phyloP scores from a whole-genome alignment of 345 rosid genomes.

The Citrus sinensis region DVS_A1.0 CM039163.1:41171001-41171500 shows the following conservation, averaged over 20 bases:
- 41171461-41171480: neutral
- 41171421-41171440: neutral
- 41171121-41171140: conserved; percentile 84
- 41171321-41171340: neutral
- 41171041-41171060: neutral
- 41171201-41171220: conserved; percentile 78
- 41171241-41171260: neutral
- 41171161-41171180: conserved; percentile 69
- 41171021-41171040: neutral
- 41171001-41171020: neutral
- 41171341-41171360: neutral
- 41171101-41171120: conserved; percentile 82
- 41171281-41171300: neutral
- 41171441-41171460: neutral
- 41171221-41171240: conserved; percentile 61
- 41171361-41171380: neutral
- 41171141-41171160: conserved; percentile 86
- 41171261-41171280: neutral
- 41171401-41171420: neutral
- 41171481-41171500: neutral
- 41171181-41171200: conserved; percentile 85
- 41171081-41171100: conserved; percentile 66
- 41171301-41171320: neutral
- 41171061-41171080: neutral
- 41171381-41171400: neutral